Base-by-base conservation (phyloP, 1,139 yeast genomes). In the Taphrina communis region DNA sequence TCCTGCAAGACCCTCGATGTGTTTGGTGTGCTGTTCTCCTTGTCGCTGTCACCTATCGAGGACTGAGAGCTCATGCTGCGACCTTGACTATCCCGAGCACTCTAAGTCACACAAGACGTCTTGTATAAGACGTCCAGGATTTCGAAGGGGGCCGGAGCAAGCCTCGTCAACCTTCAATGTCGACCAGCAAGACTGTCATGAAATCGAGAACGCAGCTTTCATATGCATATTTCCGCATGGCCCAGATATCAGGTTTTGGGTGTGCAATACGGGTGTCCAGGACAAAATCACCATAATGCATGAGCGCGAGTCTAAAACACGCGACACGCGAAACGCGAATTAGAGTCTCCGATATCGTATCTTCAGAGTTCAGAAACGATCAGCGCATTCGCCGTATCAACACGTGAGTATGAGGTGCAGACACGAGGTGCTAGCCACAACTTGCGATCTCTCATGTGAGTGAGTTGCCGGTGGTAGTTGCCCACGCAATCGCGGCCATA, bases 1-100 rank as follows among this genome's bases (percentile, higher is more conserved):
- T 41, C 51, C 12, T 36, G 51, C 36, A 55, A n/a, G 6, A 35
- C 42, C 19, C 48, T 31, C 12, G 39, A 38, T 8, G 61, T 21
- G 21, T 19, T 31, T 14, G 61, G 60, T 5, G 61, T 36, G 41
- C 46, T 46, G 38, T 63, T 63, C 41, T 63, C 67, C 61, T 63
- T 63, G 61, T 63, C 58, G 48, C 67, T 63, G n/a, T 63, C 67
- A 12, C 55, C 52, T 9, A 55, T 53, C 12, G 55, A 39, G n/a
- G 61, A 63, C 42, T 52, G 59, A 8, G 67, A 53, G 55, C 61
- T 55, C 67, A 63, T 63, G 51, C 48, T 41, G n/a, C 14, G 21
- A 35, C 21, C 14, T 50, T 11, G n/a, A 31, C 53, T 7, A 44
- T 14, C n/a, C 8, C 8, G 17, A n/a, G 8, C 19, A n/a, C 48